Evolutionary conservation across 1,284 basidiomycete species (phyloP).

Genomic region (Psilocybe mexicana): DNA sequence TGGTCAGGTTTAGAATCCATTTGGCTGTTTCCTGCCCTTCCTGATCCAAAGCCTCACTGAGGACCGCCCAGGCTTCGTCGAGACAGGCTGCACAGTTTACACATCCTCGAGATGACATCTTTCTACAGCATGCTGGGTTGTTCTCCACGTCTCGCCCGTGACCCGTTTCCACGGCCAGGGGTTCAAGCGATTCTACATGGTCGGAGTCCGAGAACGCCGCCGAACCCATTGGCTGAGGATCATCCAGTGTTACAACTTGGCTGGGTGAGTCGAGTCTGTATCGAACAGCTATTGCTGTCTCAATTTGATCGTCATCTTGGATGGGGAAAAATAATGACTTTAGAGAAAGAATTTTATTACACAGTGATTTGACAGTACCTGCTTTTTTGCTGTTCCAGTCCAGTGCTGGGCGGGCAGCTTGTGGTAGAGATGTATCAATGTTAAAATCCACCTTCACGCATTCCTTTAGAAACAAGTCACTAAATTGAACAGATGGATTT

Average conservation of each 20-base stretch:
- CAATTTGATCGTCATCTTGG: slow-evolving; percentile 80
- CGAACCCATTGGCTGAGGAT: slow-evolving; percentile 14
- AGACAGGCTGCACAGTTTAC: slow-evolving; percentile 64
- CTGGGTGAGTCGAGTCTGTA: slow-evolving; percentile 29
- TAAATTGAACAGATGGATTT: neutral
- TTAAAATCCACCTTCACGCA: slow-evolving; percentile 59
- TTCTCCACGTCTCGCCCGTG: slow-evolving; percentile 52
- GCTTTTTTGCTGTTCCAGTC: slow-evolving; percentile 88
- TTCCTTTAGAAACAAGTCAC: neutral
- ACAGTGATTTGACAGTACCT: slow-evolving; percentile 41
- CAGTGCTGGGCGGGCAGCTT: slow-evolving; percentile 49
- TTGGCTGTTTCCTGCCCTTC: slow-evolving; percentile 38
- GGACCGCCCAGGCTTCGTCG: slow-evolving; percentile 39
- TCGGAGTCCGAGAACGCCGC: slow-evolving; percentile 12
- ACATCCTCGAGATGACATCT: slow-evolving; percentile 38
- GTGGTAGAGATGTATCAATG: slow-evolving; percentile 64
- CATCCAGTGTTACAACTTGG: slow-evolving; percentile 6
- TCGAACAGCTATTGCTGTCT: slow-evolving; percentile 58
- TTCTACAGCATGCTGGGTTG: slow-evolving; percentile 50
- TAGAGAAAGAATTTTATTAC: neutral
- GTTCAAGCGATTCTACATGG: slow-evolving; percentile 8
- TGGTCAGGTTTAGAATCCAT: slow-evolving; percentile 43
- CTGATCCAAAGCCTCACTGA: slow-evolving; percentile 35
- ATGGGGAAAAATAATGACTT: neutral
- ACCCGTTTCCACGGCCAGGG: slow-evolving; percentile 11